phyloP scores from a whole-genome alignment of 495 filamentous ascomycete genomes.

The Monascus purpureus region DNA sequence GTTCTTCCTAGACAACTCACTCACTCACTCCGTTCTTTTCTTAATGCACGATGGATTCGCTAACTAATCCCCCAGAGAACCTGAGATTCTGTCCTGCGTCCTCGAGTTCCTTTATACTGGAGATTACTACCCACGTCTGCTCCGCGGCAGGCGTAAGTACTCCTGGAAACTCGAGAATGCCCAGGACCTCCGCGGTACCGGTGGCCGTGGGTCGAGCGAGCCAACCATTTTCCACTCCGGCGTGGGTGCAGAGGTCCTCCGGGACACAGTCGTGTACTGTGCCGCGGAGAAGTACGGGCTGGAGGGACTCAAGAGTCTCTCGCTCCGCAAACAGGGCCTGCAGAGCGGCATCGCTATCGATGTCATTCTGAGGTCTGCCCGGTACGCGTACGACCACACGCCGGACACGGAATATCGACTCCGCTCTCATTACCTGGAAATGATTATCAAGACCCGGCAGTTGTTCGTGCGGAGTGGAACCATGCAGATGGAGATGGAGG shows the following conservation, averaged over 20 bases:
- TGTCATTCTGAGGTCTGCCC: conserved; percentile 77
- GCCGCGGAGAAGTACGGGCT: conserved; percentile 73
- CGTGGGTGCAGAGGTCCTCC: conserved; percentile 57
- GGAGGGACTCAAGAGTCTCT: conserved; percentile 73
- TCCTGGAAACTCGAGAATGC: conserved; percentile 59
- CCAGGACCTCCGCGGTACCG: conserved; percentile 28
- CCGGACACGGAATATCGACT: conserved; percentile 79
- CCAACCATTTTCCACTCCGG: conserved; percentile 59
- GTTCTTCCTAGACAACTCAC: background rate
- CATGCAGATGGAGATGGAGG: conserved; percentile 96
- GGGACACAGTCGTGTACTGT: conserved; percentile 88
- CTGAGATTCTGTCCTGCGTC: conserved; percentile 50
- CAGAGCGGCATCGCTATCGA: conserved; percentile 73
- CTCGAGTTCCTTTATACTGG: conserved; percentile 62
- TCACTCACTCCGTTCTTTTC: background rate
- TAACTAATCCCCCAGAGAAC: conserved; percentile 25
- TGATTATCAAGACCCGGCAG: conserved; percentile 86
- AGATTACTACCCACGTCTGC: conserved; percentile 48
- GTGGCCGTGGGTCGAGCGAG: conserved; percentile 52
- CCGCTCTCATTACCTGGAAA: conserved; percentile 85
- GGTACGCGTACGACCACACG: conserved; percentile 88
- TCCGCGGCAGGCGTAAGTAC: conserved; percentile 31
- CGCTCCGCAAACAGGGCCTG: conserved; percentile 85
- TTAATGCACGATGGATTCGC: background rate
- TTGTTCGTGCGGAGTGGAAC: conserved; percentile 93